These are phyloP conservation scores for Boletus eberwhitei DNA, from an alignment of 768 basidiomycete genomes.

Conservation along the genomic window DNA sequence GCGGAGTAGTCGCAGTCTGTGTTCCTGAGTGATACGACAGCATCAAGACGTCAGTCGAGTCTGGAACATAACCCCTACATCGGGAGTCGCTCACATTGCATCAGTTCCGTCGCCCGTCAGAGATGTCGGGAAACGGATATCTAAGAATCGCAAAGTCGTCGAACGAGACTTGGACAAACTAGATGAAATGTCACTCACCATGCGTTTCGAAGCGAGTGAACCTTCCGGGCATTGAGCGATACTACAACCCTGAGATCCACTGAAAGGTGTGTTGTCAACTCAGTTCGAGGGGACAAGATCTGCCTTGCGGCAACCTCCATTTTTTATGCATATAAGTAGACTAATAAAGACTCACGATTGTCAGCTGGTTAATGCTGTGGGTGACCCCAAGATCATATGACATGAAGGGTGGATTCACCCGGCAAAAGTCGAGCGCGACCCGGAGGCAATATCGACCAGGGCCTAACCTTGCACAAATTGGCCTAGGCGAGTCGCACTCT, in stretches of 20 bases:
- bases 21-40: constrained; percentile 52
- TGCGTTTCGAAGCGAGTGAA: constrained; percentile 56
- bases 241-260: not conserved
- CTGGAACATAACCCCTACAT: no score
- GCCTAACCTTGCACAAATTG: not conserved
- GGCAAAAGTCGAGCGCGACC: not conserved
- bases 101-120: constrained; percentile 88
- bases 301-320: not conserved
- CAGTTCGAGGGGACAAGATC: constrained; percentile 1
- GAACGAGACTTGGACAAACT: not conserved
- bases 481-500: no score
- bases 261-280: not conserved
- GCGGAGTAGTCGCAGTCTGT: constrained; percentile 93
- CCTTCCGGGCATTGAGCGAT: constrained; percentile 21
- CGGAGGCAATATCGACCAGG: not conserved
- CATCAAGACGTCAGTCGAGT: constrained; percentile 1
- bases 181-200: constrained; percentile 37
- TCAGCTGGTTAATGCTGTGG: not conserved
- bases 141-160: constrained; percentile 33
- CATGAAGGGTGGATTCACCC: not conserved
- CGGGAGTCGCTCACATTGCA: constrained; percentile 60
- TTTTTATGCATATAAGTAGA: not conserved
- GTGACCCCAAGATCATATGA: not conserved
- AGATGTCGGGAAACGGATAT: constrained; percentile 90
- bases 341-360: no score